Evolutionary conservation across 495 filamentous ascomycete genomes (phyloP), one percentile per base, ranked within the genome.

Genomic region (Geoglossum glabrum): DNA sequence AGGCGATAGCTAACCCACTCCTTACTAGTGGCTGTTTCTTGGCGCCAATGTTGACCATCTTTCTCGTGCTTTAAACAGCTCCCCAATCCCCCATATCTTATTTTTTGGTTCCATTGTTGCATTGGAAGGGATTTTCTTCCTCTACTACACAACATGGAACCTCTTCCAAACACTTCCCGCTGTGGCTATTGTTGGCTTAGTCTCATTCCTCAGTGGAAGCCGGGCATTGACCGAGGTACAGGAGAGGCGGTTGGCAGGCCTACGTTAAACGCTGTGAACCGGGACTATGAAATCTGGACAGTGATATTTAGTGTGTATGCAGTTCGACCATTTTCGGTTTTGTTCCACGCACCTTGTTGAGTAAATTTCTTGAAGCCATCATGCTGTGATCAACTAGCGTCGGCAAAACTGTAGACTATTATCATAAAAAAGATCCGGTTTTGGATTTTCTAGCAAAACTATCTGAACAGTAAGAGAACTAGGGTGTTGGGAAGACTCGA

Each of bases 131-230:
- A 79, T 95, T 62, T 97, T 97, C 72, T 89, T 89, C 76, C 69
- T 95, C 68, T 98, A 98, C 75, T 98, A 96, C 67, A 85, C 77
- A 31, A 83, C 72, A 62, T 97, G 90, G 92, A 95, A 82, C 63
- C 73, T 98, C 49, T 98, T 97, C 77, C 84, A 94, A 73, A 78
- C 78, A 28, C 76, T 98, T 40, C 89, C 89, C 10, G 82, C 81
- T 55, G 79, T 79, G 61, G 78, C 74, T 34, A 71, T 77, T 45
- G 78, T 85, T 54, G 83, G 82, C 23, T 68, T 74, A 47, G 79
- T 88, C 56, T 78, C 85, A 25, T 88, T 93, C 65, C 69, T 97
- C 45, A 94, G 87, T 68, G 93, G 92, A 57, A 89, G 84, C 64
- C 84, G 90, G 68, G 93, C 92, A 25, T 73, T 98, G 63, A 82